Evolutionary conservation across 495 filamentous ascomycete genomes (phyloP).

Genomic region (Penicillium soppii): DNA sequence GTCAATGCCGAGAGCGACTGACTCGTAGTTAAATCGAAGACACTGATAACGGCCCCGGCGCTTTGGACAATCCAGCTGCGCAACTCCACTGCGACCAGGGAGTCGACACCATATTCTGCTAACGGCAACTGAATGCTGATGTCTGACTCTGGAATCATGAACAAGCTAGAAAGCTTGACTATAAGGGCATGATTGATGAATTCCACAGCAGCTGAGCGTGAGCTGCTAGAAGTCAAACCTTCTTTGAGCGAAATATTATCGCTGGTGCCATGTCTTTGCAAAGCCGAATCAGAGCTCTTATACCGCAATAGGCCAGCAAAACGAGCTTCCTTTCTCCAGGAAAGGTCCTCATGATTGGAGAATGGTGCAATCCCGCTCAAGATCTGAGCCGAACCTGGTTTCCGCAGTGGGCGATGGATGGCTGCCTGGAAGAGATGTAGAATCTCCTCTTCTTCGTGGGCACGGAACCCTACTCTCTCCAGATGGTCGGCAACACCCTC

Average conservation of each 20-base stretch:
- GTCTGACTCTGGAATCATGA: neutral
- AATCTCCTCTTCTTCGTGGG: neutral
- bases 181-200: constrained; percentile 36
- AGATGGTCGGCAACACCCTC: neutral
- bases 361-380: neutral
- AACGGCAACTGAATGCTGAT: constrained; percentile 26
- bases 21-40: neutral
- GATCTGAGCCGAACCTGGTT: neutral
- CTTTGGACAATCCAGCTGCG: constrained; percentile 49
- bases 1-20: neutral
- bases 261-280: neutral
- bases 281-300: neutral
- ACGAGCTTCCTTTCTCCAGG: neutral
- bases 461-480: neutral
- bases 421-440: neutral
- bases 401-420: neutral
- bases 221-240: neutral
- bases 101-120: constrained; percentile 52
- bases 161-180: neutral
- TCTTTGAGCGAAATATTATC: neutral
- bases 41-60: neutral
- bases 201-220: constrained; percentile 15
- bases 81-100: constrained; percentile 55
- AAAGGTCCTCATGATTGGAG: neutral
- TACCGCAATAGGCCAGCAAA: neutral